Conservation (phyloP, 2,329 filamentous ascomycete species). For the Colletotrichum sansevieriae region DNA sequence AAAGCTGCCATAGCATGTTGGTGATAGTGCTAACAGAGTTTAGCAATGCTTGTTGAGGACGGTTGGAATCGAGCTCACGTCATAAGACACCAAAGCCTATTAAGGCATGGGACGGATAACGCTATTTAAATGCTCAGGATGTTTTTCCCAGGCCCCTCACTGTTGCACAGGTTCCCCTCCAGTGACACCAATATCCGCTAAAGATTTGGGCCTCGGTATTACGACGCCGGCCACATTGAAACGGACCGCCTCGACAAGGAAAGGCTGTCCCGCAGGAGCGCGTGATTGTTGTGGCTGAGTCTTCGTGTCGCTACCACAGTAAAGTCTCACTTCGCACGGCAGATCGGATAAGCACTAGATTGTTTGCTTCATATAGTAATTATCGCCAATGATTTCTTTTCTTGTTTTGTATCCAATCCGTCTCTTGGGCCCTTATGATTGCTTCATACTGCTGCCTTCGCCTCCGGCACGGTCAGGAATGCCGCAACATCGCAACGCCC, state of each 20-base stretch:
- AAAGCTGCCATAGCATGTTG: constrained; percentile 31
- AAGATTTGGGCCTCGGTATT: constrained; percentile 8
- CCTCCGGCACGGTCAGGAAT: not conserved
- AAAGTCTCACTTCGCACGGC: constrained; percentile 7
- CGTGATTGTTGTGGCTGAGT: constrained; percentile 1
- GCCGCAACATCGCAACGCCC: too few species aligned
- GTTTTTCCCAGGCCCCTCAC: not conserved
- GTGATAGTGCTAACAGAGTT: not conserved
- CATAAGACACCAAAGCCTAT: too few species aligned
- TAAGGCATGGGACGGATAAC: too few species aligned
- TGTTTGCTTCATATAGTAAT: not conserved
- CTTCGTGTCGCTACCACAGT: not conserved
- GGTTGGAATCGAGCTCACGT: not conserved
- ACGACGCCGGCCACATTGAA: not conserved
- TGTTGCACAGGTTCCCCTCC: not conserved
- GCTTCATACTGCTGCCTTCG: not conserved
- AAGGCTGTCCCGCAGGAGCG: constrained; percentile 1
- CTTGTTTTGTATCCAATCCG: not conserved
- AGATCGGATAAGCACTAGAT: constrained; percentile 5
- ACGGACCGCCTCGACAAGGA: not conserved
- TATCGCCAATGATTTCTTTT: not conserved
- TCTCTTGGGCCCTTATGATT: not conserved
- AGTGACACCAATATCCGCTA: constrained; percentile 16
- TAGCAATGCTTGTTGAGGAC: too few species aligned
- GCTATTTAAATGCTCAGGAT: not conserved